Evolutionary conservation across 352 stramenopile genomes (phyloP), one percentile per base, ranked within the genome.

Genomic region (Saprolegnia diclina): DNA sequence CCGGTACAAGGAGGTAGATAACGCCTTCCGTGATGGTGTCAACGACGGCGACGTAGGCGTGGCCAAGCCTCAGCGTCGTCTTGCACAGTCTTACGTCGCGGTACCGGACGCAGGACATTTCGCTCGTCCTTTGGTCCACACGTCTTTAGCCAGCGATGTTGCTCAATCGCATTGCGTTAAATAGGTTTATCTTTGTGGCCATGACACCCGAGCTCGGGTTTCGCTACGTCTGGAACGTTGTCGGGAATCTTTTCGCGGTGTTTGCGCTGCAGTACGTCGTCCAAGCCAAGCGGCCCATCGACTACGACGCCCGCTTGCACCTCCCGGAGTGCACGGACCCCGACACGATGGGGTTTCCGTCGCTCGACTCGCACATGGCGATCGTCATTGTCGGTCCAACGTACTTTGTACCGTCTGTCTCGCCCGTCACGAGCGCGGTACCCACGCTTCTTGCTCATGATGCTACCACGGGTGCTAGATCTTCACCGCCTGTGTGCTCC

Each of bases 291-390:
- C 72, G 84, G 7, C 84, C 84, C 0, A 77, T 91, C 37, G 84
- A 92, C 70, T 24, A 88, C 22, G 74, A 84, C 24, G 18, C 6
- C 21, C 46, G 3, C 64, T 71, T 22, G 64, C 90, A 50, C 45
- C 16, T 26, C 55, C 55, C 73, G 11, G 55, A 63, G 13, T 80
- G 73, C 38, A 67, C 76, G 1, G 80, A 90, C 45, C 64, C 76
- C 29, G 79, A 90, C 57, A 85, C 79, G 7, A 56, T 64, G 38
- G 82, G 77, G 0, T 90, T 90, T 54, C 82, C 83, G 0, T 92
- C 83, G 38, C 74, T 92, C 4, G 83, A 92, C 74, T 79, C 75
- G 32, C 85, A 92, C 76, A 90, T 92, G 81, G 65, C 79, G 11
- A 69, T 91, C 0, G 82, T 91, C 16, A 79, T 91, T 59, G 69